These are phyloP conservation scores for Talaromyces sp. DNA, from an alignment of 2,329 filamentous ascomycete species.

Conservation along the genomic window DNA sequence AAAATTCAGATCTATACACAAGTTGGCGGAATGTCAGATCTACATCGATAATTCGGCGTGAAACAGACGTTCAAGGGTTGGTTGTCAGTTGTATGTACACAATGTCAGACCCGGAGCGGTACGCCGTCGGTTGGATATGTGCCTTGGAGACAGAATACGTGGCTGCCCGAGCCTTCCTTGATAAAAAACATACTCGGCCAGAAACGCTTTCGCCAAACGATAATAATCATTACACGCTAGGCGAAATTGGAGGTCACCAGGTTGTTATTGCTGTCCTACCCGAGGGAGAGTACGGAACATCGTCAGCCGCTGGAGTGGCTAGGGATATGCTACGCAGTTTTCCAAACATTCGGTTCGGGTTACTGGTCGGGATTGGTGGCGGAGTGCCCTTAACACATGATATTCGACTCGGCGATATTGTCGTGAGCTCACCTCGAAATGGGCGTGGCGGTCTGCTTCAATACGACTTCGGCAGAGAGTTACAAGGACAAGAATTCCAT, in stretches of 20 bases:
- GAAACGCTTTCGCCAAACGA: not conserved
- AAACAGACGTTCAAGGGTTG: not conserved
- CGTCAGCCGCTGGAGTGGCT: not conserved
- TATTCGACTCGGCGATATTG: constrained; percentile 9
- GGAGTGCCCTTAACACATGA: not conserved
- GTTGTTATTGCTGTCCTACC: not conserved
- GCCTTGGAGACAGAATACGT: not conserved
- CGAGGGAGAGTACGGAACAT: not conserved
- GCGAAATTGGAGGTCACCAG: not conserved
- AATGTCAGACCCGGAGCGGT: not conserved
- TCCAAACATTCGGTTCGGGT: not conserved
- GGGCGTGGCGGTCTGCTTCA: not conserved
- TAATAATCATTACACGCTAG: not conserved
- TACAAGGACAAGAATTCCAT: not conserved
- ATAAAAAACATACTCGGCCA: not conserved
- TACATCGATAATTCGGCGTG: not conserved
- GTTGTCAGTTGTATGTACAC: not conserved
- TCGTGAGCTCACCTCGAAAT: constrained; percentile 8
- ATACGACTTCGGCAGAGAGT: not conserved
- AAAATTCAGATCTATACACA: not conserved
- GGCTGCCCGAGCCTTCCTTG: not conserved
- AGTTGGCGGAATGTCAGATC: not conserved
- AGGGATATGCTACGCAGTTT: constrained; percentile 5
- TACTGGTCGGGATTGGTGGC: constrained; percentile 1
- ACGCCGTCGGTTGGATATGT: not conserved